Evolutionary conservation across 2,329 filamentous ascomycete genomes (phyloP), one percentile per base, ranked within the genome.

Genomic region (Chaetomium strumarium): DNA sequence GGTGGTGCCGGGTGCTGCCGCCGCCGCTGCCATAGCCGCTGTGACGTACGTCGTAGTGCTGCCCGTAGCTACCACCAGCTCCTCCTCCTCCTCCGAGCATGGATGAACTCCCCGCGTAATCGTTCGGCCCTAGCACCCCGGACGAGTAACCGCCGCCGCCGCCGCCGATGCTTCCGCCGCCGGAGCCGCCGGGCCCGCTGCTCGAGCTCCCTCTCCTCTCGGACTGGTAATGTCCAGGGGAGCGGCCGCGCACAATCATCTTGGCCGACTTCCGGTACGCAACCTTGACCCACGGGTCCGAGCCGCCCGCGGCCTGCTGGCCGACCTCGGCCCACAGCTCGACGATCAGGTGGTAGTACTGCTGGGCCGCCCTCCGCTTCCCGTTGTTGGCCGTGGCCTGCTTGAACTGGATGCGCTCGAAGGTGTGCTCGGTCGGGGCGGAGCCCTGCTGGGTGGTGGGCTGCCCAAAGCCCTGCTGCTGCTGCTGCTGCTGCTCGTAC

Each of bases 321-420:
- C 81, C 77, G 8, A 89, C 72, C 58, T 91, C 84, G 8, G 80
- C 88, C 68, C 83, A 89, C 1, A 95, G 80, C 66, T 95, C 90
- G 4, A 95, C 85, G 42, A 95, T 81, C n/a, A 96, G 76, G 62
- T 93, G 88, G 64, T 95, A 96, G 68, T 90, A 95, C 62, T 96
- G 91, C 65, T 96, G 90, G 16, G 90, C 89, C 1, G 90, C 90
- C 52, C 91, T 78, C 60, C 91, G 79, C 68, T 95, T 95, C 43
- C 90, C 90, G 60, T 96, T 96, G 72, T 96, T 96, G 20, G 90
- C 89, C 0, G 90, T 96, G 1, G 91, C 90, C 59, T 89, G 88
- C 68, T 95, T 95, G 78, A 96, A 96, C 63, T 96, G 90, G 47
- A 96, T 93, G 11, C 91, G 84, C 66, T 96, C 90, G 65, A 95